Evolutionary conservation across 176 grass and related monocot genomes (phyloP).

Genomic region (Zoysia pacifica): DNA sequence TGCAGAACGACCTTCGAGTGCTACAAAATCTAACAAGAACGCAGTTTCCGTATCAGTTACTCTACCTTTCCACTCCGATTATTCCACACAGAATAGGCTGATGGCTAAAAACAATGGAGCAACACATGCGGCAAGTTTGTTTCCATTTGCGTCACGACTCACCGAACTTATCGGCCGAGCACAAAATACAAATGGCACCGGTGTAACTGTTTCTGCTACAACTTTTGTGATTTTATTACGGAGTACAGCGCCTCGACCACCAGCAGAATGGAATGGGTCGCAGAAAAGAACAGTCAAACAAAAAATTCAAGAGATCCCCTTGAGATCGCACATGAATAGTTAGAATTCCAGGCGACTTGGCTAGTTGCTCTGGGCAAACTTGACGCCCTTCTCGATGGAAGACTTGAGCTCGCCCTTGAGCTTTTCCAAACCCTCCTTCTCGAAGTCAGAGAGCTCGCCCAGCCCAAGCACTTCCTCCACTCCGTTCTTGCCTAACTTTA

Average conservation of each 20-base stretch:
- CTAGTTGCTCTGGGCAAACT: constrained; percentile 54
- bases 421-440: constrained; percentile 72
- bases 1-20: not conserved
- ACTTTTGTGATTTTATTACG: constrained; percentile 41
- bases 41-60: not conserved
- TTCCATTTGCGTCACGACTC: constrained; percentile 17
- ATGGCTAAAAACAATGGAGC: not conserved
- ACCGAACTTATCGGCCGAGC: not conserved
- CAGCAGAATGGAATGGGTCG: not conserved
- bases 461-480: constrained; percentile 61
- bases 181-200: constrained; percentile 28
- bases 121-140: not conserved
- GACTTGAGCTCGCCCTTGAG: constrained; percentile 77
- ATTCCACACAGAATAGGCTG: not conserved
- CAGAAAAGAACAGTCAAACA: constrained; percentile 14
- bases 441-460: constrained; percentile 40
- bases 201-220: constrained; percentile 14
- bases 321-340: constrained; percentile 2
- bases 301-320: constrained; percentile 31
- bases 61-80: not conserved
- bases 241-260: constrained; percentile 6
- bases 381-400: constrained; percentile 93
- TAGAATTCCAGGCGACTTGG: not conserved
- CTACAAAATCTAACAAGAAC: not conserved
- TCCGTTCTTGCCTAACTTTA: constrained; percentile 82